phyloP scores from a whole-genome alignment of 2,329 filamentous ascomycete genomes.

The Elsinoe necatrix region DNA sequence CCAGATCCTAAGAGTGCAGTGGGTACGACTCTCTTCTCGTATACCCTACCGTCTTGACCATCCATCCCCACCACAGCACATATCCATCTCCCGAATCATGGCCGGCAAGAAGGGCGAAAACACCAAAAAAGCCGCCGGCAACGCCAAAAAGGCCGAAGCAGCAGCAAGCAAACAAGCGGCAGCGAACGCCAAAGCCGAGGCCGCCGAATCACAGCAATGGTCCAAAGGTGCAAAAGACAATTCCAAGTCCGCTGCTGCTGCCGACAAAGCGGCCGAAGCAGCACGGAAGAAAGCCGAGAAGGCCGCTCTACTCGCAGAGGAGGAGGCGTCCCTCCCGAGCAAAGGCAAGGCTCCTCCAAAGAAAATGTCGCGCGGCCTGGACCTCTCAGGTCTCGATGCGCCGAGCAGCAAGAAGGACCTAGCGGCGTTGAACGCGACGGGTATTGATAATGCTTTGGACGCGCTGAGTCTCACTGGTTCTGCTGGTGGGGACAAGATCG shows the following conservation, averaged over 20 bases:
- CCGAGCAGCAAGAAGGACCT: conserved; percentile 42
- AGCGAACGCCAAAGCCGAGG: conserved; percentile 57
- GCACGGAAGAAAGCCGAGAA: conserved; percentile 88
- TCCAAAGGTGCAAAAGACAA: conserved; percentile 73
- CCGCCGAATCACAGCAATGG: conserved; percentile 70
- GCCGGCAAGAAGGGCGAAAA: conserved; percentile 68
- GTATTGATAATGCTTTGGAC: conserved; percentile 90
- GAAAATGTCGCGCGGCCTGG: conserved; percentile 53
- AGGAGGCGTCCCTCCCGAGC: conserved; percentile 61
- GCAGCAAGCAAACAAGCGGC: conserved; percentile 71
- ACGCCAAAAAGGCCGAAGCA: conserved; percentile 85
- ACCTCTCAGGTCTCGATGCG: conserved; percentile 64
- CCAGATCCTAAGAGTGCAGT: no score
- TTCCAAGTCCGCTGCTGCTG: conserved; percentile 80
- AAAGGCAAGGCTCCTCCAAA: conserved; percentile 58
- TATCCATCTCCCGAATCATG: conserved; percentile 44
- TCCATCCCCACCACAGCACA: neutral
- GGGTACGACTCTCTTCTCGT: no score
- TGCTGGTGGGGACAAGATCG: conserved; percentile 59
- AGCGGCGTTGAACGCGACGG: conserved; percentile 64
- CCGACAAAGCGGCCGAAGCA: conserved; percentile 71
- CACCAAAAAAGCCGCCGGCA: conserved; percentile 81
- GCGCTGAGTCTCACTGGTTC: conserved; percentile 58
- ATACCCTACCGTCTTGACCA: no score
- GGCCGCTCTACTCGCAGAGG: conserved; percentile 71